phyloP scores from a whole-genome alignment of 306 rosid genomes.

The Trichosanthes cucumerina region DNA sequence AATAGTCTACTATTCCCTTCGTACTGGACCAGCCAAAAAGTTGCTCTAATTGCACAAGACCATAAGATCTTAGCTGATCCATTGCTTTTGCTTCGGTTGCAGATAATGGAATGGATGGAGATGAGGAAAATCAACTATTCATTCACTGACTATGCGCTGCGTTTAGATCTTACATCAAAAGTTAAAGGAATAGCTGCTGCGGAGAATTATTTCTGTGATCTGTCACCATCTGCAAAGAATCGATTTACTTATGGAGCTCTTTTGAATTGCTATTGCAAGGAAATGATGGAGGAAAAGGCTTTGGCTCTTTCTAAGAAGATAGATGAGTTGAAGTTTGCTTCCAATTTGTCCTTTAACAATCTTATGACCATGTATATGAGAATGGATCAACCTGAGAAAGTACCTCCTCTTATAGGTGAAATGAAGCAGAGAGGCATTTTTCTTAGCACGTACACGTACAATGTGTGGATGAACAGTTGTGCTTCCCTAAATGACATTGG shows the following conservation, averaged over 20 bases:
- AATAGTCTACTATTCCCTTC: background rate
- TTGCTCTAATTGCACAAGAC: background rate
- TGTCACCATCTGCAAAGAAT: constrained; percentile 39
- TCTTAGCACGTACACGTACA: constrained; percentile 25
- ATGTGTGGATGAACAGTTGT: constrained; percentile 68
- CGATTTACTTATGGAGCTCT: constrained; percentile 57
- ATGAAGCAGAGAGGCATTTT: constrained; percentile 53
- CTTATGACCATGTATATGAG: constrained; percentile 60
- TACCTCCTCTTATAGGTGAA: constrained; percentile 29
- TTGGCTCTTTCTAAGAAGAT: constrained; percentile 38
- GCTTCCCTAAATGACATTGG: constrained; percentile 34
- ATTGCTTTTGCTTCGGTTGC: constrained; percentile 12
- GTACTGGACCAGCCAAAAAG: background rate
- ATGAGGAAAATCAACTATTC: constrained; percentile 42
- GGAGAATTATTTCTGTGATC: constrained; percentile 44
- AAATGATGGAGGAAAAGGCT: constrained; percentile 46
- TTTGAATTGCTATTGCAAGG: constrained; percentile 61
- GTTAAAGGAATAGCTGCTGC: constrained; percentile 54
- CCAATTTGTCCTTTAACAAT: constrained; percentile 36
- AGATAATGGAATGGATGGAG: constrained; percentile 91
- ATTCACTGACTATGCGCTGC: constrained; percentile 35
- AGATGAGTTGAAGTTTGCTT: constrained; percentile 33
- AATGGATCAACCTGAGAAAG: constrained; percentile 45
- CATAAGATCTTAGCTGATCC: background rate
- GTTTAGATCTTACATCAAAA: constrained; percentile 56